Conservation (phyloP, 148 eudicot genomes). For the Amaranthus hypochondriacus region DNA sequence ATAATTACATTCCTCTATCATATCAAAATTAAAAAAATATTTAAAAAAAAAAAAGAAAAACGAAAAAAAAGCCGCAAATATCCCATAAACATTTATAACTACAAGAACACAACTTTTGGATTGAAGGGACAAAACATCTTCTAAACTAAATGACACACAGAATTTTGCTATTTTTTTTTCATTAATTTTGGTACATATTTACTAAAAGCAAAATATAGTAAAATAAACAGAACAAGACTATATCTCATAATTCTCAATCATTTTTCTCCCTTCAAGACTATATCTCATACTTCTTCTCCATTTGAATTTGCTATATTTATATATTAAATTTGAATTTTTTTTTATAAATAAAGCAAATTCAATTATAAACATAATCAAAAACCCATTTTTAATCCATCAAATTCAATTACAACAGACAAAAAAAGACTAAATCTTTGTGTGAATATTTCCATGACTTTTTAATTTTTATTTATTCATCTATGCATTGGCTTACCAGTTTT, state of each 20-base stretch:
- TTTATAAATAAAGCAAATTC: too few species aligned
- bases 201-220: not conserved
- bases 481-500: conserved; percentile 26
- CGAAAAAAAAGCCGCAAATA: not conserved
- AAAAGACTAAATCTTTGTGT: not conserved
- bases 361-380: not conserved
- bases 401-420: not conserved
- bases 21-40: not conserved
- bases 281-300: too few species aligned
- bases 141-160: conserved; percentile 15
- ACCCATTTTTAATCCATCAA: not conserved
- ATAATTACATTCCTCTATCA: conserved; percentile 13
- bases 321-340: too few species aligned
- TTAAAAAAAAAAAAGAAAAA: not conserved
- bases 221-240: too few species aligned
- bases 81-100: conserved; percentile 13
- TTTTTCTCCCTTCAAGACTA: too few species aligned
- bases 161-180: not conserved
- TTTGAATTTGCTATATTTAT: too few species aligned
- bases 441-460: not conserved
- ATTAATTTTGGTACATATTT: not conserved
- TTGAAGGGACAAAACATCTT: not conserved
- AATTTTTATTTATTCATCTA: not conserved
- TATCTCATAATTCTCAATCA: too few species aligned
- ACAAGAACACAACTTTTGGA: not conserved